Conservation (phyloP, 768 basidiomycete species). For the Rhodotorula paludigena region DNA sequence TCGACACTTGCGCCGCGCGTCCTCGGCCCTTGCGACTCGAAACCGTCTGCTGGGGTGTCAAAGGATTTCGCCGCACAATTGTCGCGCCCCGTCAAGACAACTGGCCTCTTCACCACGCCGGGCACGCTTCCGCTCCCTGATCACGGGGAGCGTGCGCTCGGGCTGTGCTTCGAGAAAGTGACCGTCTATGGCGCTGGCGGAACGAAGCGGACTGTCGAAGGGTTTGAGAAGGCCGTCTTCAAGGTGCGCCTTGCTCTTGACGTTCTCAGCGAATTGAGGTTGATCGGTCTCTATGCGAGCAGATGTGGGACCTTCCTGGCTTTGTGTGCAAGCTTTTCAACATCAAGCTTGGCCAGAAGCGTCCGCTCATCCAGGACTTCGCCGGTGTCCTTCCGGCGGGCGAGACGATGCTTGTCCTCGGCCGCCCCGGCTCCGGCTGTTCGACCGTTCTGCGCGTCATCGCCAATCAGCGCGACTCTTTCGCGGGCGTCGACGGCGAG, state of each 20-base stretch:
- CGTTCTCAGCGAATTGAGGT: too few species aligned
- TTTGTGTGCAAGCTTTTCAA: constrained; percentile 8
- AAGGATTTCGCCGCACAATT: too few species aligned
- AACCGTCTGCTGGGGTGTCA: too few species aligned
- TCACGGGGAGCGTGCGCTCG: constrained; percentile 13
- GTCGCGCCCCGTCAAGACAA: not conserved
- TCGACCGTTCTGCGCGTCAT: constrained; percentile 55
- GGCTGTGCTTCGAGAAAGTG: constrained; percentile 15
- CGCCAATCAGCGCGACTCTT: constrained; percentile 48
- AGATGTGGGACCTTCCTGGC: constrained; percentile 22
- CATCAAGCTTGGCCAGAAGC: not conserved
- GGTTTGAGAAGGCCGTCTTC: constrained; percentile 5
- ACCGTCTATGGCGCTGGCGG: constrained; percentile 13
- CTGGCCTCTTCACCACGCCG: constrained; percentile 12
- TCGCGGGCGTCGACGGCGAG: constrained; percentile 50
- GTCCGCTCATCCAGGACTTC: constrained; percentile 14
- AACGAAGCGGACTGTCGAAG: constrained; percentile 13
- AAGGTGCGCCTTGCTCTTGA: constrained; percentile 1
- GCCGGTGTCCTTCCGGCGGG: not conserved
- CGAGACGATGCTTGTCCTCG: constrained; percentile 25
- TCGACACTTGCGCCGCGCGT: too few species aligned
- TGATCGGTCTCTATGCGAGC: not conserved
- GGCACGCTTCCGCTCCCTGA: constrained; percentile 16
- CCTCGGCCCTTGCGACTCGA: too few species aligned
- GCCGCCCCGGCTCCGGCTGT: constrained; percentile 42